These are phyloP conservation scores for Geotrichum phurueaensis DNA, from an alignment of 1,139 yeast genomes.

Conservation along the genomic window DNA sequence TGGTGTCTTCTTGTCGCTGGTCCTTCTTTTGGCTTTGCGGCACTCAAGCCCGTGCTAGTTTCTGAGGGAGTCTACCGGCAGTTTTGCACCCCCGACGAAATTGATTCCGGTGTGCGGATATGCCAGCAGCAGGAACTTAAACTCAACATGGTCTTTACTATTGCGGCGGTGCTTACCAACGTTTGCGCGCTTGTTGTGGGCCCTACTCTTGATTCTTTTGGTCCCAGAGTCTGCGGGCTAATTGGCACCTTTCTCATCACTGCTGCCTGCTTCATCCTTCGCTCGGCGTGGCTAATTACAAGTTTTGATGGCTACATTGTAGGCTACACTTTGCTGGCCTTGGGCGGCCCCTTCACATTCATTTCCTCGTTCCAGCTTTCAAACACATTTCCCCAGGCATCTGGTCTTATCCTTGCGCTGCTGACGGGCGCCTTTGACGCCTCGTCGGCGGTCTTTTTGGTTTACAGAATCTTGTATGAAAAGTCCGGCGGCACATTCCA, in stretches of 20 bases:
- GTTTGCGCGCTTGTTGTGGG: constrained; percentile 80
- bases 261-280: constrained; percentile 48
- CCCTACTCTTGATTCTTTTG: constrained; percentile 63
- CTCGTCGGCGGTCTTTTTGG: constrained; percentile 64
- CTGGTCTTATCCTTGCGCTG: constrained; percentile 65
- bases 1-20: constrained; percentile 95
- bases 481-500: constrained; percentile 34
- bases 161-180: constrained; percentile 85
- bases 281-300: constrained; percentile 35
- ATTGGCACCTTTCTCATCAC: constrained; percentile 58
- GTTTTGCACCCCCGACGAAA: constrained; percentile 42
- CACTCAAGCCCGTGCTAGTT: constrained; percentile 75
- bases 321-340: constrained; percentile 64
- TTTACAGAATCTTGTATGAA: constrained; percentile 60
- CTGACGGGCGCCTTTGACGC: constrained; percentile 77
- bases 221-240: constrained; percentile 76
- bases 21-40: constrained; percentile 87
- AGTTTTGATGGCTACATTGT: constrained; percentile 52
- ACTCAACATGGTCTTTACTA: constrained; percentile 73
- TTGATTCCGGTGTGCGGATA: constrained; percentile 24
- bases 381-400: constrained; percentile 61
- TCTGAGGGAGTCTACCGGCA: constrained; percentile 69
- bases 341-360: constrained; percentile 79
- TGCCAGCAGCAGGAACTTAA: constrained; percentile 77
- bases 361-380: constrained; percentile 77